Evolutionary conservation across 768 basidiomycete genomes (phyloP).

Genomic region (Mycena rosella): DNA sequence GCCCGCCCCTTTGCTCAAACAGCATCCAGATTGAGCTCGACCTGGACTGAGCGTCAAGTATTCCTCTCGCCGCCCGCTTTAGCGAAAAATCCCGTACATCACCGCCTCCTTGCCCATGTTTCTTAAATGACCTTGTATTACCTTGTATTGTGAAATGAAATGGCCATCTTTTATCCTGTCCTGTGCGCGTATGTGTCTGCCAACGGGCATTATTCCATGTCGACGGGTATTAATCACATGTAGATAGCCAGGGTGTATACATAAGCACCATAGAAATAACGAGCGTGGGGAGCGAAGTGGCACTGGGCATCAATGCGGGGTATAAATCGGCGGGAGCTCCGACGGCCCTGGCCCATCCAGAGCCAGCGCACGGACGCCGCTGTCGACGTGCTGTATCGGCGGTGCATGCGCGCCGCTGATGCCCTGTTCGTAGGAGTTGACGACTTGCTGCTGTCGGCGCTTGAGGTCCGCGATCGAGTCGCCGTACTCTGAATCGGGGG

Average conservation of each 20-base stretch:
- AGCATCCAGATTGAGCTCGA: background rate
- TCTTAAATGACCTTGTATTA: background rate
- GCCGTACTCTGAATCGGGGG: slow-evolving; percentile 10
- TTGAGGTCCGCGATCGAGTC: slow-evolving; percentile 38
- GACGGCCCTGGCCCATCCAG: slow-evolving; percentile 24
- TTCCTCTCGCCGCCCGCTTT: too few relatives aligned
- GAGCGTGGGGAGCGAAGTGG: background rate
- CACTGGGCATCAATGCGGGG: slow-evolving; percentile 37
- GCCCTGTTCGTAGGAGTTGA: slow-evolving; percentile 34
- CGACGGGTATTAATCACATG: background rate
- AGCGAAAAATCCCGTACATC: too few relatives aligned
- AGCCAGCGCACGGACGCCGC: slow-evolving; percentile 41
- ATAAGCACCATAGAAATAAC: background rate
- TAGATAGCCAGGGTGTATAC: too few relatives aligned
- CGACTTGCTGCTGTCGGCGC: slow-evolving; percentile 34
- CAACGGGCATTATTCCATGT: too few relatives aligned
- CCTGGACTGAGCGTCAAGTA: background rate
- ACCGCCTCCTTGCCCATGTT: too few relatives aligned
- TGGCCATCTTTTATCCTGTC: too few relatives aligned
- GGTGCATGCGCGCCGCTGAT: slow-evolving; percentile 2
- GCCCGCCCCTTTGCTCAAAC: background rate
- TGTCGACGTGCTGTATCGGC: slow-evolving; percentile 45
- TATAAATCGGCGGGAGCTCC: slow-evolving; percentile 52
- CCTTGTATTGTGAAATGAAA: background rate
- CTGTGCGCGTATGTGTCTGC: too few relatives aligned